phyloP scores from a whole-genome alignment of 1,284 basidiomycete species.

The Ceratobasidium sp. region DNA sequence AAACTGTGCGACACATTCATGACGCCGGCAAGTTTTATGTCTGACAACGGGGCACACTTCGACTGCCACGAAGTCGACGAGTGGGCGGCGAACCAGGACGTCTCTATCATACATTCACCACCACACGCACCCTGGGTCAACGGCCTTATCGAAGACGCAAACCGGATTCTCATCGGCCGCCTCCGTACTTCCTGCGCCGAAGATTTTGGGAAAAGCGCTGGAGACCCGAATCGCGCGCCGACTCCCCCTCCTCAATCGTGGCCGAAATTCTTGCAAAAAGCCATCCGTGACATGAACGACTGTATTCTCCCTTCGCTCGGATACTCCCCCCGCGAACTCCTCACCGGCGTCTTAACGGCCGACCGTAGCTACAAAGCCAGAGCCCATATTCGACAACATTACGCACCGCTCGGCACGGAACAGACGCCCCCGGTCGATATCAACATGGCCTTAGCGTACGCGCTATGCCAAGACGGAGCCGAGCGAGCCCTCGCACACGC shows the following conservation, averaged over 20 bases:
- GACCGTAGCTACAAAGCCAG: neutral
- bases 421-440: constrained; percentile 3
- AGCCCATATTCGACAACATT: neutral
- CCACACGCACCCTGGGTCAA: constrained; percentile 55
- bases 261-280: constrained; percentile 42
- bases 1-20: constrained; percentile 47
- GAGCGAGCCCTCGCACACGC: constrained; percentile 30
- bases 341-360: constrained; percentile 36
- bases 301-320: constrained; percentile 40
- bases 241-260: constrained; percentile 32
- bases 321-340: constrained; percentile 43
- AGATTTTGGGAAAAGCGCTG: constrained; percentile 47
- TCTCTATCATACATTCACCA: constrained; percentile 46
- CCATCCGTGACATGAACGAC: constrained; percentile 42
- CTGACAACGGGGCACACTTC: constrained; percentile 54
- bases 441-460: constrained; percentile 41
- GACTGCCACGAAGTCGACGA: constrained; percentile 49
- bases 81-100: constrained; percentile 48
- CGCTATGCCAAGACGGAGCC: constrained; percentile 19
- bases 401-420: neutral
- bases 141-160: constrained; percentile 51
- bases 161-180: constrained; percentile 48
- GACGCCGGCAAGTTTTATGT: constrained; percentile 50
- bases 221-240: neutral
- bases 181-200: constrained; percentile 51